Percentiles rank a stretch among this genome's conserved stretches.
Evolutionary conservation across 2,329 filamentous ascomycete genomes (phyloP).

Genomic region (Fusarium torulosum): DNA sequence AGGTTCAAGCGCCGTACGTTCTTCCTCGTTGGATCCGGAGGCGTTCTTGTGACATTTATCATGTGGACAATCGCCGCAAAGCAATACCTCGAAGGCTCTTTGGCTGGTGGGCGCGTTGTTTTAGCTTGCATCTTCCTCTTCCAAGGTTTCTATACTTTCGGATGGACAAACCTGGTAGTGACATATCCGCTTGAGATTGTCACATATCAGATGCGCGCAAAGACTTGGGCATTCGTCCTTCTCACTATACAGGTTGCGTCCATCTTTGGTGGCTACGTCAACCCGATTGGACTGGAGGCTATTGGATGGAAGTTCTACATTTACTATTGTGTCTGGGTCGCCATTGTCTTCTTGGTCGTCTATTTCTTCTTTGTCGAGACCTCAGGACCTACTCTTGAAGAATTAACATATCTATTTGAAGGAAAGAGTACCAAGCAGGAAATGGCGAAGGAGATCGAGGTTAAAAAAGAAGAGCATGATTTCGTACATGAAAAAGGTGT

Average conservation of each 20-base stretch:
- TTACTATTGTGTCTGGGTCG: constrained; percentile 57
- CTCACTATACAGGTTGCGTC: constrained; percentile 55
- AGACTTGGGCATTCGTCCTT: constrained; percentile 57
- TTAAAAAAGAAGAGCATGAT: constrained; percentile 37
- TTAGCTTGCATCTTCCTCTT: constrained; percentile 59
- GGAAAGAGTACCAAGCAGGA: constrained; percentile 35
- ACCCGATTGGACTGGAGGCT: constrained; percentile 54
- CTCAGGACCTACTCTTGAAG: constrained; percentile 53
- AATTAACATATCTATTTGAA: constrained; percentile 49
- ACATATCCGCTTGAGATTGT: constrained; percentile 59
- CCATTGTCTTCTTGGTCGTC: constrained; percentile 53
- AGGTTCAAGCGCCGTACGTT: constrained; percentile 55
- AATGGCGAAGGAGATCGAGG: constrained; percentile 34
- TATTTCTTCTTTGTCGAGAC: constrained; percentile 59
- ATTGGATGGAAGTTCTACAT: constrained; percentile 59
- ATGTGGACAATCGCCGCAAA: constrained; percentile 57
- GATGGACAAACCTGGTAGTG: constrained; percentile 59
- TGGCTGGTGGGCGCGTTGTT: constrained; percentile 52
- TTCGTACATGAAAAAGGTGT: constrained; percentile 32
- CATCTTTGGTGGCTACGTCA: constrained; percentile 57
- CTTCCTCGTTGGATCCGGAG: constrained; percentile 56
- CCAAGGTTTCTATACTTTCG: constrained; percentile 57
- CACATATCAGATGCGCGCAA: constrained; percentile 58
- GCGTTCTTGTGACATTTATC: constrained; percentile 56
- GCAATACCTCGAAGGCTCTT: constrained; percentile 53